Conservation (phyloP, 2,329 filamentous ascomycete genomes). For the Fusarium tuaranense region DNA sequence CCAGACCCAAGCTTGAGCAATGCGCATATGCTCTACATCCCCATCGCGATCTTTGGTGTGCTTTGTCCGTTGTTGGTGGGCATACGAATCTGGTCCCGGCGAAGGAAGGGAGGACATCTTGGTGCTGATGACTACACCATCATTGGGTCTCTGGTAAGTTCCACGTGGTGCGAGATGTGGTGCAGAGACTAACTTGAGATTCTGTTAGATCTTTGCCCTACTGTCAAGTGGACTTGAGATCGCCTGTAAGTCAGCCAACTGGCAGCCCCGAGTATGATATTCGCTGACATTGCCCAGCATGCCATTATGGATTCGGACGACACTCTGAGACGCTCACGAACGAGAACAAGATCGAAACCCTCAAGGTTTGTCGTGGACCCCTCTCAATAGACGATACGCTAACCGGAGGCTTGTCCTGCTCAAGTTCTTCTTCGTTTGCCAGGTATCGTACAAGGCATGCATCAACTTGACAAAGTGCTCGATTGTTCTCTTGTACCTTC, state of each 20-base stretch:
- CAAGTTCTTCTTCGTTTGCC: conserved; percentile 43
- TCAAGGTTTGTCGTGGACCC: conserved; percentile 26
- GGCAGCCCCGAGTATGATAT: not conserved
- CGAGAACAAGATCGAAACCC: conserved; percentile 33
- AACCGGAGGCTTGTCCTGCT: not conserved
- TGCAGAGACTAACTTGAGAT: not conserved
- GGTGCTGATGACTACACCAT: conserved; percentile 41
- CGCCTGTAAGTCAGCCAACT: conserved; percentile 16
- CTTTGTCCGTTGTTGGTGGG: conserved; percentile 37
- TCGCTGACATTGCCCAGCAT: conserved; percentile 29
- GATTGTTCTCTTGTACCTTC: conserved; percentile 49
- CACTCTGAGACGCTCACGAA: conserved; percentile 24
- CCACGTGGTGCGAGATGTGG: not conserved
- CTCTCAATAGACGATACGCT: not conserved
- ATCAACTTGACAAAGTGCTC: conserved; percentile 50
- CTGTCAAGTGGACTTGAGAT: conserved; percentile 31
- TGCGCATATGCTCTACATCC: conserved; percentile 42
- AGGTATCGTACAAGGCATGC: conserved; percentile 48
- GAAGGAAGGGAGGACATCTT: conserved; percentile 33
- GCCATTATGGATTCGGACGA: conserved; percentile 40
- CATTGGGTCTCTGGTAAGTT: conserved; percentile 34
- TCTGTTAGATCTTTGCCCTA: conserved; percentile 22
- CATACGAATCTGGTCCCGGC: conserved; percentile 36
- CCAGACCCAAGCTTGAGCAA: conserved; percentile 33
- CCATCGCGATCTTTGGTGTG: conserved; percentile 39